Percentiles rank a stretch among this genome's conserved stretches.
Evolutionary conservation across 2,329 filamentous ascomycete species (phyloP).

Genomic region (Cladosporium cucumerinum): DNA sequence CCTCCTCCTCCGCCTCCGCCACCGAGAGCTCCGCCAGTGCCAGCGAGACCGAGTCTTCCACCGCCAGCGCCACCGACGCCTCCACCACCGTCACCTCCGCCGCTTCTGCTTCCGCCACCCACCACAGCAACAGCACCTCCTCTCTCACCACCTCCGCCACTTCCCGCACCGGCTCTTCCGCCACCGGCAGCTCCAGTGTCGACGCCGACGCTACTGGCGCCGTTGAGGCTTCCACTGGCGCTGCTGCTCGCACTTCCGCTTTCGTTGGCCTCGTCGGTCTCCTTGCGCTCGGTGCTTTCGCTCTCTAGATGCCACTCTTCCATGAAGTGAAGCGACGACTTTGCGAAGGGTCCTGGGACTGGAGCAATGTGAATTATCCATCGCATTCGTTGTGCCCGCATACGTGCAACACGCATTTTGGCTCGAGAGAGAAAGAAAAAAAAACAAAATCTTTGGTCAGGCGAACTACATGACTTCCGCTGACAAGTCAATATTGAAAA

Average conservation of each 20-base stretch:
- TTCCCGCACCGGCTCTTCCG: not conserved
- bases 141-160: conserved; percentile 11
- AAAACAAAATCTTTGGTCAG: not conserved
- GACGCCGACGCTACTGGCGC: not conserved
- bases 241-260: conserved; percentile 24
- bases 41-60: conserved; percentile 23
- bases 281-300: conserved; percentile 29
- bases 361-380: not conserved
- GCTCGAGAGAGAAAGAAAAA: not conserved
- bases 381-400: not conserved
- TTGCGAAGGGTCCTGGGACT: not conserved
- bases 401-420: not conserved
- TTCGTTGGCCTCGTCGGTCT: conserved; percentile 27
- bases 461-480: too few species aligned
- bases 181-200: not conserved
- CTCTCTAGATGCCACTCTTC: conserved; percentile 18
- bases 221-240: not conserved
- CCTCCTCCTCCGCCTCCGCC: not conserved
- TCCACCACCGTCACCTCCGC: conserved; percentile 24
- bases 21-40: not conserved
- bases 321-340: not conserved
- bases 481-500: not conserved
- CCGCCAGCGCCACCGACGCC: conserved; percentile 25
- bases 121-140: conserved; percentile 7
- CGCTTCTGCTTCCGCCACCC: conserved; percentile 21